A percentile compares a stretch with the other conserved stretches of the same genome.
Evolutionary conservation across 2,329 filamentous ascomycete species (phyloP).

Genomic region (Botrytis elliptica): DNA sequence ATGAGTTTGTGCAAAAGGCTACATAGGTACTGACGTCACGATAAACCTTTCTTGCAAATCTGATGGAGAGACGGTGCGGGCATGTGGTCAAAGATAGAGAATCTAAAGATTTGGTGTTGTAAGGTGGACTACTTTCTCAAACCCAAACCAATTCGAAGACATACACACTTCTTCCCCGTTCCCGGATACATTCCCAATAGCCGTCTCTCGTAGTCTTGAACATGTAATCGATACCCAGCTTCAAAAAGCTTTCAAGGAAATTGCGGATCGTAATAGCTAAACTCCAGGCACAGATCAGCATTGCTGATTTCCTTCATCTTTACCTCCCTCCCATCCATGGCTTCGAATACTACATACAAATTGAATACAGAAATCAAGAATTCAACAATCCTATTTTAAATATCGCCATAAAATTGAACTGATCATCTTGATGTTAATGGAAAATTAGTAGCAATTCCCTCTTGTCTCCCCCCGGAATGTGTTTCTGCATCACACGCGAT

Average conservation of each 20-base stretch:
- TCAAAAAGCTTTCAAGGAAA: too few relatives aligned
- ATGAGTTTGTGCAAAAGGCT: slow-evolving; percentile 54
- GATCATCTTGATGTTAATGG: neutral
- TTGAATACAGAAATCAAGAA: neutral
- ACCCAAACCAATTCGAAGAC: neutral
- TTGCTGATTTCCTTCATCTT: neutral
- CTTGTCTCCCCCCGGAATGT: neutral
- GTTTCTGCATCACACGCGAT: neutral
- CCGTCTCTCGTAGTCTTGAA: too few relatives aligned
- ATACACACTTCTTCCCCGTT: neutral
- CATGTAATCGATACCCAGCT: neutral
- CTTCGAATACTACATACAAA: neutral
- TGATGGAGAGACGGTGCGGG: neutral
- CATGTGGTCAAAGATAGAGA: neutral
- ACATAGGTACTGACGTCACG: neutral
- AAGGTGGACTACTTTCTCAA: neutral
- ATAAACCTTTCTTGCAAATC: neutral
- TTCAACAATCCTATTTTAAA: neutral
- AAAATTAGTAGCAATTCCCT: neutral
- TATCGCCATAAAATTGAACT: neutral
- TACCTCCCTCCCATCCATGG: too few relatives aligned
- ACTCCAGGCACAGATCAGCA: neutral
- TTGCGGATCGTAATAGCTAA: neutral
- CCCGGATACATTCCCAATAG: neutral
- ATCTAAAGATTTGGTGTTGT: neutral